phyloP scores from a whole-genome alignment of 768 basidiomycete genomes.

The Clitopilus passeckerianus region DNA sequence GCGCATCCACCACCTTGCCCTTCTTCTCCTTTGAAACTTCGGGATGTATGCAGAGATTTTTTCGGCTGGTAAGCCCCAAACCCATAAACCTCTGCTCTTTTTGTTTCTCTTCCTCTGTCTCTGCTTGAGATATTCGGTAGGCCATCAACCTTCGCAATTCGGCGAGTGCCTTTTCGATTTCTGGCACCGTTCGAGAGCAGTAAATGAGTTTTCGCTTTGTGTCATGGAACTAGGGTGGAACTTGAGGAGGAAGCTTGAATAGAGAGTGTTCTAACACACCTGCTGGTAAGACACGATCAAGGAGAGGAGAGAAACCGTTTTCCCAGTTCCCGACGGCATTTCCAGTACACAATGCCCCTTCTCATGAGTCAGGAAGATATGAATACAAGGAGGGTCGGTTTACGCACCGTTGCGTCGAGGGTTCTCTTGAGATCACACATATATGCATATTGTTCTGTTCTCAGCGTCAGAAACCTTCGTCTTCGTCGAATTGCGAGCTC shows the following conservation, averaged over 20 bases:
- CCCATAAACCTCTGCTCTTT: slow-evolving; percentile 86
- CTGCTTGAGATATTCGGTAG: slow-evolving; percentile 72
- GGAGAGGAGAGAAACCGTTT: slow-evolving; percentile 93
- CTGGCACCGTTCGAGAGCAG: slow-evolving; percentile 98
- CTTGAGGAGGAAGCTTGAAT: background rate
- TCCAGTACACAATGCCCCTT: slow-evolving; percentile 99
- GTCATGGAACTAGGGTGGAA: slow-evolving; percentile 73
- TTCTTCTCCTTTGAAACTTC: slow-evolving; percentile 98
- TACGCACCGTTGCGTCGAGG: slow-evolving; percentile 80
- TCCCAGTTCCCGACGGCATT: slow-evolving; percentile 99
- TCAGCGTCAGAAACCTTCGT: slow-evolving; percentile 3
- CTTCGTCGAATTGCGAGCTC: slow-evolving; percentile 13
- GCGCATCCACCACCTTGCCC: slow-evolving; percentile 93
- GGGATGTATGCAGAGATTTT: slow-evolving; percentile 95
- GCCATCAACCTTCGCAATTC: slow-evolving; percentile 93
- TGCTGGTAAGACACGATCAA: slow-evolving; percentile 98
- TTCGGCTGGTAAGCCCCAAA: slow-evolving; percentile 89
- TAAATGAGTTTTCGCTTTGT: slow-evolving; percentile 93
- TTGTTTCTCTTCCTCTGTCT: slow-evolving; percentile 65
- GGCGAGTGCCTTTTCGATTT: slow-evolving; percentile 96
- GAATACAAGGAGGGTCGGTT: background rate
- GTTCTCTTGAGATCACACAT: slow-evolving; percentile 99
- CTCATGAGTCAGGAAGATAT: slow-evolving; percentile 1
- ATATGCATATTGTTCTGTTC: slow-evolving; percentile 93
- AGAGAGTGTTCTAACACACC: slow-evolving; percentile 31